Percentiles rank a stretch among this genome's conserved stretches.
These are phyloP conservation scores for Crepidotus sp. DNA, from an alignment of 1,284 basidiomycete species.

Conservation along the genomic window DNA sequence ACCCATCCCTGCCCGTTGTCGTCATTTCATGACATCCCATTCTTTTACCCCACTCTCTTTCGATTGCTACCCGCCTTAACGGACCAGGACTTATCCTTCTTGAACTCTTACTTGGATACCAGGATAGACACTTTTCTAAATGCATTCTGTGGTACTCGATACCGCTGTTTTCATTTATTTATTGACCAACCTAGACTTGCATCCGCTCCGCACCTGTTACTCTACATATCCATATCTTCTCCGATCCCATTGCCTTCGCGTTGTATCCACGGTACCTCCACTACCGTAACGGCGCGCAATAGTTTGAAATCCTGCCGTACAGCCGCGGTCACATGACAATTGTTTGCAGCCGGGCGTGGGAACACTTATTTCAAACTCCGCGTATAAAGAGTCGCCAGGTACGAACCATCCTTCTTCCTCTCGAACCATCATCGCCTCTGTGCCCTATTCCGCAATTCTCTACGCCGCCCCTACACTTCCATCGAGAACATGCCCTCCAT, in stretches of 20 bases:
- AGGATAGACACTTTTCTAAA: neutral
- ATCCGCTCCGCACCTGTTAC: neutral
- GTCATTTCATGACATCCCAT: slow-evolving; percentile 16
- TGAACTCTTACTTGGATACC: neutral
- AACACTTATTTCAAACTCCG: slow-evolving; percentile 12
- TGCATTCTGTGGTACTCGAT: neutral
- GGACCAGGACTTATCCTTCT: slow-evolving; percentile 4
- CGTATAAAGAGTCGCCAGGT: slow-evolving; percentile 4
- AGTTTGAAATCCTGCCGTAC: too few relatives aligned
- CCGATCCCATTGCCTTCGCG: neutral
- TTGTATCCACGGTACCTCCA: neutral
- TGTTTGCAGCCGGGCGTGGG: slow-evolving; percentile 1
- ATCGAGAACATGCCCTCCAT: slow-evolving; percentile 29
- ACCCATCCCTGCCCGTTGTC: neutral
- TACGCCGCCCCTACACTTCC: slow-evolving; percentile 3
- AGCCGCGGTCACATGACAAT: neutral
- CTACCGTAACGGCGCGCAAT: too few relatives aligned
- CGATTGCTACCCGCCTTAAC: slow-evolving; percentile 5
- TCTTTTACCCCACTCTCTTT: slow-evolving; percentile 12
- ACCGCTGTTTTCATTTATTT: slow-evolving; percentile 4
- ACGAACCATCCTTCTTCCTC: slow-evolving; percentile 9
- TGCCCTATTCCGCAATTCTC: neutral
- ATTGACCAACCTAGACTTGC: neutral
- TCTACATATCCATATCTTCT: neutral
- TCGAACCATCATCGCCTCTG: slow-evolving; percentile 17